These are phyloP conservation scores for Adansonia rubrostipa DNA, from an alignment of 441 rosid species.

Conservation along the genomic window DNA sequence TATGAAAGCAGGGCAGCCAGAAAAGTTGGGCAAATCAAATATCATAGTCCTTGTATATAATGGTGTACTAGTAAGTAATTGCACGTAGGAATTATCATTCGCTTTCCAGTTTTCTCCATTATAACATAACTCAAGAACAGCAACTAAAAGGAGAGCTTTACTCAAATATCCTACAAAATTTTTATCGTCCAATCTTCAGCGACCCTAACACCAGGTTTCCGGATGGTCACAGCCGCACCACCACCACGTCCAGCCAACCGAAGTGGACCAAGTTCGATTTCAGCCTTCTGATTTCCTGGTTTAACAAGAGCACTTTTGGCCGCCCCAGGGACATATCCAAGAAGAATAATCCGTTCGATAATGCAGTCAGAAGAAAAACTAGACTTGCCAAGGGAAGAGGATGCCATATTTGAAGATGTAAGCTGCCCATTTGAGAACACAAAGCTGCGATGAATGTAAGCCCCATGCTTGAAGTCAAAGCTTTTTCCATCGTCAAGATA, in stretches of 20 bases:
- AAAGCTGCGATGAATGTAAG: slow-evolving; percentile 79
- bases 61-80: background rate
- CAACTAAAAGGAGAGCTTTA: background rate
- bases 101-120: background rate
- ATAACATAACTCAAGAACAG: background rate
- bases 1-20: no score
- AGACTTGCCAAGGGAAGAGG: slow-evolving; percentile 39
- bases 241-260: slow-evolving; percentile 44
- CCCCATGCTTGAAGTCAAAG: slow-evolving; percentile 69
- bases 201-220: slow-evolving; percentile 83
- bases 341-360: slow-evolving; percentile 81
- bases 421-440: slow-evolving; percentile 75
- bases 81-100: background rate
- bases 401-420: slow-evolving; percentile 52
- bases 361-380: slow-evolving; percentile 57
- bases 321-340: slow-evolving; percentile 53
- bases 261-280: slow-evolving; percentile 70
- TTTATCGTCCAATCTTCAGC: slow-evolving; percentile 82
- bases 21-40: no score
- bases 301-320: slow-evolving; percentile 63
- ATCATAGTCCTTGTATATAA: no score
- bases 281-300: slow-evolving; percentile 64
- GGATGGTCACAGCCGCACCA: slow-evolving; percentile 63
- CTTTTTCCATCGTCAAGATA: slow-evolving; percentile 93
- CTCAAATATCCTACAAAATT: slow-evolving; percentile 49